Percentiles rank a stretch among this genome's conserved stretches.
These are phyloP conservation scores for Cladosporium halotolerans DNA, from an alignment of 2,329 filamentous ascomycete species.

Conservation along the genomic window DNA sequence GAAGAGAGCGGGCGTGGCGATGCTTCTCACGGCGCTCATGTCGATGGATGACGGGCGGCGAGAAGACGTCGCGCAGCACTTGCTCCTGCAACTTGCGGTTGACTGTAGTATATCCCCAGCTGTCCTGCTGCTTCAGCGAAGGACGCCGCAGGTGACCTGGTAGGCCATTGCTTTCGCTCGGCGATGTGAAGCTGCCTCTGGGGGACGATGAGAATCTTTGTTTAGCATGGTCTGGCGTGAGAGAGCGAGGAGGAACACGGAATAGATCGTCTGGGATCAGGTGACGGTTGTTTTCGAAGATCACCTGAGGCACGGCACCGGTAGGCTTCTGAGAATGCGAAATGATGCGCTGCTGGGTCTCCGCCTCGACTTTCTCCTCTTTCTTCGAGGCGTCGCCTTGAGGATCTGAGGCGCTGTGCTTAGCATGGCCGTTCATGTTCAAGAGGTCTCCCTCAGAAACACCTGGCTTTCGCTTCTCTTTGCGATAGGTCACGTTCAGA, in stretches of 20 bases:
- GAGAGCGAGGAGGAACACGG: conserved; percentile 43
- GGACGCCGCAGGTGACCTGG: conserved; percentile 25
- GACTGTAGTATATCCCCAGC: conserved; percentile 86
- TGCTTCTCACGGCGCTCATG: conserved; percentile 65
- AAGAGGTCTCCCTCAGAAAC: conserved; percentile 1
- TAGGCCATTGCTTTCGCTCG: neutral
- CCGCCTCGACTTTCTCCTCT: conserved; percentile 18
- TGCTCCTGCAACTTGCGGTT: conserved; percentile 84
- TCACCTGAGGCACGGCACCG: conserved; percentile 72
- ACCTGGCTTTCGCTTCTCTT: conserved; percentile 54
- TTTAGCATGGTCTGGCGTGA: conserved; percentile 25
- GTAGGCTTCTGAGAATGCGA: conserved; percentile 71
- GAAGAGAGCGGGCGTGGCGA: conserved; percentile 57
- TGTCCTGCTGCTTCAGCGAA: conserved; percentile 45
- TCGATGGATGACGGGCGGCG: conserved; percentile 75
- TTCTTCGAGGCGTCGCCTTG: conserved; percentile 9
- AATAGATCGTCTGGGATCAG: conserved; percentile 84
- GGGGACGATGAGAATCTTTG: conserved; percentile 9
- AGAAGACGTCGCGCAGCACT: conserved; percentile 86
- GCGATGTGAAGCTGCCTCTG: conserved; percentile 5
- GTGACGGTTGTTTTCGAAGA: conserved; percentile 88
- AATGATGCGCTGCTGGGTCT: conserved; percentile 46
- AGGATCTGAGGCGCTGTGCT: neutral
- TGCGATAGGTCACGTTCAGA: conserved; percentile 90
- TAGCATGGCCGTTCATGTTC: neutral